Conservation (phyloP, 2,329 filamentous ascomycete genomes). For the Lachnellula subtilissima region DNA sequence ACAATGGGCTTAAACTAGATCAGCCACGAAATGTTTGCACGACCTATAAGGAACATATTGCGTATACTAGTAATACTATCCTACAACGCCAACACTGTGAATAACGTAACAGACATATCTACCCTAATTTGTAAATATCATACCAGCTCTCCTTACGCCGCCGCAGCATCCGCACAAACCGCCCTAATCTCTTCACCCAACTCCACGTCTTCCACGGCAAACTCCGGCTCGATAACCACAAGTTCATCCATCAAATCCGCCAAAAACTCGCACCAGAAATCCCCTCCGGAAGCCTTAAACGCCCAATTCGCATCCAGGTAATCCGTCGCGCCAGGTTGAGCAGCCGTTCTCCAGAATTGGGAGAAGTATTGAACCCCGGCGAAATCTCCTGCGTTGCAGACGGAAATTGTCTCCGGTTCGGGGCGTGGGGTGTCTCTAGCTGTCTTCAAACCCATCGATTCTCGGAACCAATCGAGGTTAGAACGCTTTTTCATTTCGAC, state of each 20-base stretch:
- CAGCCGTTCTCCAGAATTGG: constrained; percentile 1
- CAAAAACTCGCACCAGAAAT: constrained; percentile 5
- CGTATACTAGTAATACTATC: no score
- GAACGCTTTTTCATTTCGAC: no score
- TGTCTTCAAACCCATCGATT: background rate
- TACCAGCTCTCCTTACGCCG: no score
- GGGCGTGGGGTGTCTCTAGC: no score
- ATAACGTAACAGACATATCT: no score
- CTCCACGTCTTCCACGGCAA: constrained; percentile 1
- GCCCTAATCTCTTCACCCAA: constrained; percentile 1
- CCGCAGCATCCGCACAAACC: no score
- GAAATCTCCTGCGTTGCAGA: constrained; percentile 3
- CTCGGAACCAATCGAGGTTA: background rate
- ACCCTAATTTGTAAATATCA: no score
- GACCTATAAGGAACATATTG: no score
- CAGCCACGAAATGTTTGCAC: no score
- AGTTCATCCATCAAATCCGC: background rate
- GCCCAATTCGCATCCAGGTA: constrained; percentile 1
- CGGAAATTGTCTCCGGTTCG: background rate
- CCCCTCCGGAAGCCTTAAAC: background rate
- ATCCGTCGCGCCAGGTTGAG: constrained; percentile 1
- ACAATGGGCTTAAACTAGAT: no score
- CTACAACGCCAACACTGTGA: no score
- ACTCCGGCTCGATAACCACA: background rate
- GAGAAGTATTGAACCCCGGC: background rate